phyloP scores from a whole-genome alignment of 2,329 filamentous ascomycete genomes.

The Aspergillus phoenicis region DNA sequence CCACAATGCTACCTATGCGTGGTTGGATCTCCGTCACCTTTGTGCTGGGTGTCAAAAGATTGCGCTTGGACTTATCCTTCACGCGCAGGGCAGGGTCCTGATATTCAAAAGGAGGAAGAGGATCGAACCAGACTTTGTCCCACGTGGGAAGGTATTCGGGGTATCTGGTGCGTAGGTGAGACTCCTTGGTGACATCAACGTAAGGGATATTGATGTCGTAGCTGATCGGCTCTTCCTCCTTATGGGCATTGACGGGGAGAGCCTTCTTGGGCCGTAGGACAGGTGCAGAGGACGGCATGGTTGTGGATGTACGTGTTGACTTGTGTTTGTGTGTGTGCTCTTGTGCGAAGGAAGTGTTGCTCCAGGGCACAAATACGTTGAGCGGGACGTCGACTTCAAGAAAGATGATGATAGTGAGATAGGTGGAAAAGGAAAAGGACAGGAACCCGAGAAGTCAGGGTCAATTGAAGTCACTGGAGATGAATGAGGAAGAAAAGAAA shows the following conservation, averaged over 20 bases:
- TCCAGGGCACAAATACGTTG: background rate
- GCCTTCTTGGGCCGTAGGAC: constrained; percentile 30
- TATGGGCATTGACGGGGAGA: constrained; percentile 29
- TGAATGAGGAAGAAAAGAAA: constrained; percentile 10
- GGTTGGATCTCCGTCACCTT: constrained; percentile 46
- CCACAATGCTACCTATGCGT: constrained; percentile 45
- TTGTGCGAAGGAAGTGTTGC: background rate
- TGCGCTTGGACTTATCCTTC: constrained; percentile 42
- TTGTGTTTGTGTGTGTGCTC: background rate
- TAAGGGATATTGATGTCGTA: constrained; percentile 57
- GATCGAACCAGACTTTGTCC: constrained; percentile 52
- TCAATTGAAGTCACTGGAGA: background rate
- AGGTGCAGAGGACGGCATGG: constrained; percentile 39
- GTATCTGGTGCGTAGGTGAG: constrained; percentile 44
- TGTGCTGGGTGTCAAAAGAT: constrained; percentile 34
- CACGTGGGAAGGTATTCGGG: constrained; percentile 51
- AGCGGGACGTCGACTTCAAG: background rate
- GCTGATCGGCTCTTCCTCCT: constrained; percentile 39
- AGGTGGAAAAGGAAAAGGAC: constrained; percentile 1
- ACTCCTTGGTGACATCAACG: constrained; percentile 42
- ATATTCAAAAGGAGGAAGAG: constrained; percentile 49
- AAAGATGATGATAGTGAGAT: background rate
- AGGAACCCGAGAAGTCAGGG: constrained; percentile 1
- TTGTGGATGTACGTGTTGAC: constrained; percentile 9
- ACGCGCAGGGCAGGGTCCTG: constrained; percentile 51